Base-by-base conservation (phyloP, 495 filamentous ascomycete genomes). In the Aspergillus taichungensis region DNA sequence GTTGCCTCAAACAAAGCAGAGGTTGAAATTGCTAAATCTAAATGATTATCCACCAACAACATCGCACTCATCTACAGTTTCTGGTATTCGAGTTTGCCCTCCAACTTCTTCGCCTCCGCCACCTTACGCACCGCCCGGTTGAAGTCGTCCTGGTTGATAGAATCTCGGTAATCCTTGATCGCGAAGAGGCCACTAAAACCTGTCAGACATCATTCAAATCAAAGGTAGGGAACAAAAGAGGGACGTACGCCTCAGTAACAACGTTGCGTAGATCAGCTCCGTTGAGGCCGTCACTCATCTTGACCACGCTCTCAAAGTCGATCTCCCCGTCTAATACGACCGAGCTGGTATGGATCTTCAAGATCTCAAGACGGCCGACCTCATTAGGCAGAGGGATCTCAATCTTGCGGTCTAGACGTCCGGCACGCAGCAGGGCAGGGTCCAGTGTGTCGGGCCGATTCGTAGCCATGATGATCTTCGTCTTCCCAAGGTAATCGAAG, bases 401-500 rank as follows among this genome's bases (percentile, higher is more conserved):
- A 58, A 99, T 92, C 77, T 99, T 99, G 46, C 94, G 78, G 63
- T 99, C 94, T 52, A 99, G 71, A 57, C 94, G 83, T 47, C 94
- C 94, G 13, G 94, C 94, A 67, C 94, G 81, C 42, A 99, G 72
- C 46, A 99, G 73, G 8, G 94, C 94, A 8, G 94, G 94, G 61
- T 99, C 94, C 13, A 99, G 79, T 2, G 94, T 99, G 64, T 99
- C 94, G 10, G 94, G 94, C 63, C 94, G 78, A 73, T 99, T 99
- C 30, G 94, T 99, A 27, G 94, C 94, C 94, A 99, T 99, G 71
- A 97, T 99, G 67, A 99, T 99, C 74, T 99, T 99, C 14, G 94
- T 99, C 77, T 96, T 94, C 45, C 94, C 94, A 5, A 99, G 76
- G 65, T 99, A 99, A 63, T 99, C 94, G 72, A 99, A 99, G 45